Evolutionary conservation across 352 stramenopile genomes (phyloP).

Genomic region (Phytophthora litchii): DNA sequence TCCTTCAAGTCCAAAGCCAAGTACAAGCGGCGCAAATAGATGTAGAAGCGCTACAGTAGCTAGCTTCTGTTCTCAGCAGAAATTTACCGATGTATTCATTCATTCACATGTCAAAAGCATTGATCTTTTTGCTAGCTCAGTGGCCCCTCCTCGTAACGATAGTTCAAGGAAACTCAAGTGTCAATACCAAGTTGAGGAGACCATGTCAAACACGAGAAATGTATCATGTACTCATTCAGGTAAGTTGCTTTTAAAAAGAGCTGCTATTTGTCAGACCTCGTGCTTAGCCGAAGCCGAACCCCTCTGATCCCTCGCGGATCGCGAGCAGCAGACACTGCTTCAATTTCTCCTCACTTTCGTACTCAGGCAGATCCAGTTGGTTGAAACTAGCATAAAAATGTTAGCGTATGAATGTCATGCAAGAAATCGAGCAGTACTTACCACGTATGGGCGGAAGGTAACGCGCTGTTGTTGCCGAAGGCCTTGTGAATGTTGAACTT

Average conservation of each 20-base stretch:
- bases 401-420: conserved; percentile 19
- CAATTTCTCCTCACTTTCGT: conserved; percentile 97
- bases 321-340: conserved; percentile 97
- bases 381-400: conserved; percentile 92
- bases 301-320: conserved; percentile 97
- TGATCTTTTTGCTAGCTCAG: too few species aligned
- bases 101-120: conserved; percentile 9
- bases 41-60: conserved; percentile 13
- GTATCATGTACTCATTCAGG: conserved; percentile 16
- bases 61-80: conserved; percentile 19
- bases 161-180: too few species aligned
- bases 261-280: neutral
- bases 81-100: conserved; percentile 39
- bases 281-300: conserved; percentile 98
- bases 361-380: conserved; percentile 98
- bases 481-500: conserved; percentile 99
- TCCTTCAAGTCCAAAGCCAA: conserved; percentile 93
- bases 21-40: conserved; percentile 86
- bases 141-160: too few species aligned
- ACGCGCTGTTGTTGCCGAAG: conserved; percentile 87
- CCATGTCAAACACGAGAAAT: neutral
- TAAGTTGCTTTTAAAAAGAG: conserved; percentile 14
- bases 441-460: conserved; percentile 97
- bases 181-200: too few species aligned
- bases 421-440: conserved; percentile 37